These are phyloP conservation scores for Lachnellula cervina DNA, from an alignment of 2,329 filamentous ascomycete genomes.

Conservation along the genomic window DNA sequence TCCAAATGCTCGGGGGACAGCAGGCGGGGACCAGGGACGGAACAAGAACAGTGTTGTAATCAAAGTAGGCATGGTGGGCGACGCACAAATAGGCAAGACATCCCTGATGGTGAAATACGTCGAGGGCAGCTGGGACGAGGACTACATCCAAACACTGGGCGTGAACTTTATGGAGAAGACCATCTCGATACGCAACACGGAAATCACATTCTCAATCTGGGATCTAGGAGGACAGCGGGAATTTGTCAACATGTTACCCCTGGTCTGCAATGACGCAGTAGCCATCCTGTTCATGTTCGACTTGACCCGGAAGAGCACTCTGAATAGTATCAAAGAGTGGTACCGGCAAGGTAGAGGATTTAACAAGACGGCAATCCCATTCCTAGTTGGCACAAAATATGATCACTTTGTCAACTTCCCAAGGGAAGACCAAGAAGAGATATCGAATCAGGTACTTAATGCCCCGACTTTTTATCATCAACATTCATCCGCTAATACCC, in stretches of 20 bases:
- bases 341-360: slow-evolving; percentile 96
- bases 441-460: slow-evolving; percentile 76
- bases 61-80: slow-evolving; percentile 99
- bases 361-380: slow-evolving; percentile 99
- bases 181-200: slow-evolving; percentile 97
- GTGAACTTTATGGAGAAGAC: slow-evolving; percentile 99
- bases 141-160: slow-evolving; percentile 97
- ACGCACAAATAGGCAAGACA: slow-evolving; percentile 98
- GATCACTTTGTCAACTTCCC: slow-evolving; percentile 99
- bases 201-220: slow-evolving; percentile 99
- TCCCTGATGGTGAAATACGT: slow-evolving; percentile 99
- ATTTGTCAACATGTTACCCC: slow-evolving; percentile 98
- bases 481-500: slow-evolving; percentile 5
- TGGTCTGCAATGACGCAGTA: slow-evolving; percentile 99
- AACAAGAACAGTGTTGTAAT: slow-evolving; percentile 77
- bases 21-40: slow-evolving; percentile 21
- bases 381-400: slow-evolving; percentile 95
- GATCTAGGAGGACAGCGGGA: slow-evolving; percentile 96
- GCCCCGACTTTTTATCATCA: background rate
- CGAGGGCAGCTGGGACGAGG: slow-evolving; percentile 98
- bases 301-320: slow-evolving; percentile 91
- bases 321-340: slow-evolving; percentile 99
- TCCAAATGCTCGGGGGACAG: slow-evolving; percentile 27
- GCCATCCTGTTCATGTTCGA: slow-evolving; percentile 99
- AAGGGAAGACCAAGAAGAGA: slow-evolving; percentile 95